These are phyloP conservation scores for Penicillium maclennaniae DNA, from an alignment of 495 filamentous ascomycete species.

Conservation along the genomic window DNA sequence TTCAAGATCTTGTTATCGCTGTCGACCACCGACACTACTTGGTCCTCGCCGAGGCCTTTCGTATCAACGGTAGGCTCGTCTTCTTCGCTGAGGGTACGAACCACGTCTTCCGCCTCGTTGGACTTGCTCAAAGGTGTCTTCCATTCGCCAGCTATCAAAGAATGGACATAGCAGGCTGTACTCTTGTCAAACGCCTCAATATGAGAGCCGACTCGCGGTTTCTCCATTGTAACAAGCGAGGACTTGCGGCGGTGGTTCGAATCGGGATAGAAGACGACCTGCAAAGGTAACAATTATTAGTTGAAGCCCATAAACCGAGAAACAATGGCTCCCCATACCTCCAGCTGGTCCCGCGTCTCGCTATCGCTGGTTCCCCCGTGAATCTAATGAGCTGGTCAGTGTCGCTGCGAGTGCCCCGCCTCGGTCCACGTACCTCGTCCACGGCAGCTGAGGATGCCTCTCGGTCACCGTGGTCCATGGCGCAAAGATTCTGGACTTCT, in stretches of 20 bases:
- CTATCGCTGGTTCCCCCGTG: constrained; percentile 39
- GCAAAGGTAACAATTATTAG: neutral
- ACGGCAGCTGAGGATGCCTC: constrained; percentile 12
- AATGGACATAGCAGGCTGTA: constrained; percentile 81
- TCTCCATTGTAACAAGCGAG: constrained; percentile 66
- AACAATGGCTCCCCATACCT: constrained; percentile 29
- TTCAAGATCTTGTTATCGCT: constrained; percentile 20
- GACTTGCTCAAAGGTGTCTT: constrained; percentile 14
- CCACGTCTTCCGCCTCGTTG: constrained; percentile 31
- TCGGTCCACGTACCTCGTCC: constrained; percentile 21
- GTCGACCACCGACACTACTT: constrained; percentile 17
- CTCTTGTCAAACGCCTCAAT: constrained; percentile 39
- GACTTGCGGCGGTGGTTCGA: constrained; percentile 79
- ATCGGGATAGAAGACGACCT: constrained; percentile 73
- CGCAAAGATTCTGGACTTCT: constrained; percentile 7
- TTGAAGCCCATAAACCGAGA: neutral
- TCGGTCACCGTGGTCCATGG: constrained; percentile 16
- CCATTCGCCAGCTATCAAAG: constrained; percentile 62
- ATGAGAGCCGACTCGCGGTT: constrained; percentile 36
- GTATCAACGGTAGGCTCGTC: constrained; percentile 15
- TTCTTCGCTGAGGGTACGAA: constrained; percentile 20
- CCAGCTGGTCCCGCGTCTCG: constrained; percentile 45
- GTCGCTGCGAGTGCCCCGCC: neutral
- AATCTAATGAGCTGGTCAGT: constrained; percentile 25
- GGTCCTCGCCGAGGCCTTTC: constrained; percentile 14